Conservation (phyloP, 1,139 yeast genomes). For the Komagataea norvegica region DNA sequence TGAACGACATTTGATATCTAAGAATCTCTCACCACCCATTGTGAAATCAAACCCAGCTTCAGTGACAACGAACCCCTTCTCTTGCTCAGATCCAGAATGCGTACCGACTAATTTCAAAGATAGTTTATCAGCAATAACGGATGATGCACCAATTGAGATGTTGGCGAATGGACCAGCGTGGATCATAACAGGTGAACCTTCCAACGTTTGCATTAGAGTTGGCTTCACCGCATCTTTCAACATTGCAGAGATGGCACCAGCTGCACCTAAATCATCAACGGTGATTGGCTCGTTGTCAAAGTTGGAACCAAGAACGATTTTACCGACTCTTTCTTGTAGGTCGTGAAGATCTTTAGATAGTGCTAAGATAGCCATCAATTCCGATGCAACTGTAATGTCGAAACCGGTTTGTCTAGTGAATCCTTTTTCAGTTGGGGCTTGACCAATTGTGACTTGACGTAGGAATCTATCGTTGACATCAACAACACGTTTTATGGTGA, state of each 20-base stretch:
- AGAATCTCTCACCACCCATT: conserved; percentile 85
- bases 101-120: conserved; percentile 61
- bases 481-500: conserved; percentile 73
- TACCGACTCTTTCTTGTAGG: conserved; percentile 65
- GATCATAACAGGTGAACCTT: conserved; percentile 80
- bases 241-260: conserved; percentile 77
- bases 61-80: conserved; percentile 67
- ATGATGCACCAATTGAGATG: conserved; percentile 80
- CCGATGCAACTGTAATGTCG: conserved; percentile 81
- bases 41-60: conserved; percentile 87
- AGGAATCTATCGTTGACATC: conserved; percentile 78
- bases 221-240: conserved; percentile 81
- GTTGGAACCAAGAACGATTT: conserved; percentile 66
- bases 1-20: conserved; percentile 74
- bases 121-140: conserved; percentile 71
- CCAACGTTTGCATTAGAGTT: conserved; percentile 78
- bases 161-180: conserved; percentile 89
- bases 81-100: conserved; percentile 37
- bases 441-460: conserved; percentile 69
- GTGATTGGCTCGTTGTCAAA: conserved; percentile 62
- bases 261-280: conserved; percentile 74
- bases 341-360: conserved; percentile 62
- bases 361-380: conserved; percentile 78
- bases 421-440: conserved; percentile 75
- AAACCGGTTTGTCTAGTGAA: conserved; percentile 70